Evolutionary conservation across 176 grass and related monocot species (phyloP).

Genomic region (Phoenix dactylifera): DNA sequence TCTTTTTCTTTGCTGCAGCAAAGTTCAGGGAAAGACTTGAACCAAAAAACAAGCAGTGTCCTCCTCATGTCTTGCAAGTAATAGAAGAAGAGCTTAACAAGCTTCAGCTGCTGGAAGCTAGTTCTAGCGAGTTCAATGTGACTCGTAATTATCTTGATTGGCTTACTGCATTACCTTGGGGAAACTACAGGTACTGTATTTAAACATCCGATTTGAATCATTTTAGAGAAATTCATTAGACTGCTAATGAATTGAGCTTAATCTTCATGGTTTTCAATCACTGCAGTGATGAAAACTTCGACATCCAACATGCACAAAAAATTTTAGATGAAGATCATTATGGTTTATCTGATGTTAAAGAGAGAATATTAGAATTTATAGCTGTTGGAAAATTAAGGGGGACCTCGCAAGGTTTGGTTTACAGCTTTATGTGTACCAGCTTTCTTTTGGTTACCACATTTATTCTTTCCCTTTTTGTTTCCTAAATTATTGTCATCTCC

Average conservation of each 20-base stretch:
- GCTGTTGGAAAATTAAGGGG: slow-evolving; percentile 97
- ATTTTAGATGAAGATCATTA: slow-evolving; percentile 99
- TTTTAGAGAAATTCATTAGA: neutral
- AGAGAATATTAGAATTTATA: slow-evolving; percentile 98
- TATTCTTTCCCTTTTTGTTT: too few species aligned
- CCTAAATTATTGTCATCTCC: too few species aligned
- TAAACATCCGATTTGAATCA: neutral
- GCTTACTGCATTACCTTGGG: slow-evolving; percentile 91
- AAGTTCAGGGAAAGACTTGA: slow-evolving; percentile 94
- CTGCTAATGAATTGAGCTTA: too few species aligned
- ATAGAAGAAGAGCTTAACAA: slow-evolving; percentile 97
- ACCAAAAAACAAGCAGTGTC: slow-evolving; percentile 83
- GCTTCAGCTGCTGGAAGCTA: slow-evolving; percentile 78
- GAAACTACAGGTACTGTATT: slow-evolving; percentile 71
- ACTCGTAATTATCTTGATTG: slow-evolving; percentile 99
- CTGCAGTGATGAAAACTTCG: slow-evolving; percentile 83
- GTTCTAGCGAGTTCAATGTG: slow-evolving; percentile 97
- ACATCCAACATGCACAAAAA: slow-evolving; percentile 89
- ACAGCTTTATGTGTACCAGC: too few species aligned
- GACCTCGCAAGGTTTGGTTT: slow-evolving; percentile 70
- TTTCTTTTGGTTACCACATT: too few species aligned
- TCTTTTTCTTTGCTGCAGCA: slow-evolving; percentile 41
- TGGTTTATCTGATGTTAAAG: slow-evolving; percentile 96
- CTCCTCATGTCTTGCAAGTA: slow-evolving; percentile 90
- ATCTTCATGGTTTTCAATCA: slow-evolving; percentile 2